Evolutionary conservation across 225 moss, liverwort and hornwort genomes (phyloP).

Genomic region (Anthoceros angustus): DNA sequence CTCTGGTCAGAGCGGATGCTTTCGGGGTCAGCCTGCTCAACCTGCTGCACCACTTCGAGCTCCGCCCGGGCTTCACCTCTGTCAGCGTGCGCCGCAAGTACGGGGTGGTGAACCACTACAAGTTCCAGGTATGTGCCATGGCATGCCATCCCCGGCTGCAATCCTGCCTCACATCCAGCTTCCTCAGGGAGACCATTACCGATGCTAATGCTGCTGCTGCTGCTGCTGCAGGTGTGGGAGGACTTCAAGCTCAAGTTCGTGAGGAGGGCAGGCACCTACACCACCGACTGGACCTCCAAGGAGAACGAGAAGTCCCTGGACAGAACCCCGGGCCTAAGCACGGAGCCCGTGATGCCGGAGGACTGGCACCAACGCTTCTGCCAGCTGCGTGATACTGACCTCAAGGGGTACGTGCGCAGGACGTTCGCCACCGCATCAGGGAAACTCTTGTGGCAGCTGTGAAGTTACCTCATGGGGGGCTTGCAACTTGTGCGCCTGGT

Average conservation of each 20-base stretch:
- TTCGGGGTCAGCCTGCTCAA: slow-evolving; percentile 33
- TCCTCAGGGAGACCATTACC: background rate
- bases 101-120: slow-evolving; percentile 51
- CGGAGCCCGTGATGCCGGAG: slow-evolving; percentile 22
- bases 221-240: slow-evolving; percentile 28
- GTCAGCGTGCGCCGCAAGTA: slow-evolving; percentile 18
- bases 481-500: background rate
- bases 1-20: slow-evolving; percentile 17
- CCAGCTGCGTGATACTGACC: slow-evolving; percentile 24
- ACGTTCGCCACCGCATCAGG: slow-evolving; percentile 10
- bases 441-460: background rate
- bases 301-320: slow-evolving; percentile 23
- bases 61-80: slow-evolving; percentile 18
- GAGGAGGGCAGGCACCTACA: slow-evolving; percentile 33
- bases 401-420: slow-evolving; percentile 21
- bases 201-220: background rate
- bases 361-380: slow-evolving; percentile 43
- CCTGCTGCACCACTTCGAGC: slow-evolving; percentile 39
- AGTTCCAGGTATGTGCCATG: slow-evolving; percentile 17
- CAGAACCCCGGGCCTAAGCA: slow-evolving; percentile 25
- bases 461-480: background rate
- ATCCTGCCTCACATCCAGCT: background rate
- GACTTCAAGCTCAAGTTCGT: slow-evolving; percentile 40
- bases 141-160: background rate
- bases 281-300: slow-evolving; percentile 31